Evolutionary conservation across 1,139 yeast species (phyloP).

Genomic region (Scheffersomyces titani): DNA sequence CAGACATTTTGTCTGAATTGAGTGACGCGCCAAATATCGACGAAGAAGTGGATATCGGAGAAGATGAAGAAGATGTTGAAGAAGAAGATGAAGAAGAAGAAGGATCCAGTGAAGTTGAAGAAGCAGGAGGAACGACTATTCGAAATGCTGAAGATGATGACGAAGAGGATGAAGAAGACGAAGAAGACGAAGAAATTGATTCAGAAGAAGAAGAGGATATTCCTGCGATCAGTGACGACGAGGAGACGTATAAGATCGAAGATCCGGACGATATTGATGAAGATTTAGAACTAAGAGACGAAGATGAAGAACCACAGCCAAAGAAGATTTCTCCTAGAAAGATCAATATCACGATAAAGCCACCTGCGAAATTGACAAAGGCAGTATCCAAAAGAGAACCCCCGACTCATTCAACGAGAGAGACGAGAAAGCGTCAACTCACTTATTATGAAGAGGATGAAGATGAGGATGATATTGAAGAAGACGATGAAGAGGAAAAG

Average conservation of each 20-base stretch:
- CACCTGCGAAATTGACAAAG: constrained; percentile 2
- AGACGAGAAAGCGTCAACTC: constrained; percentile 31
- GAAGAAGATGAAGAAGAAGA: constrained; percentile 18
- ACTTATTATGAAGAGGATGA: constrained; percentile 37
- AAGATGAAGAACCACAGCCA: constrained; percentile 17
- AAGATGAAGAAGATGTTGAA: constrained; percentile 18
- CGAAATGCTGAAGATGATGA: constrained; percentile 18
- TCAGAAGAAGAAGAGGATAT: constrained; percentile 8
- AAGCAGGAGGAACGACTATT: constrained; percentile 19
- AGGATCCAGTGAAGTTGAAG: constrained; percentile 11
- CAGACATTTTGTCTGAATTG: background rate
- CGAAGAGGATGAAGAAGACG: constrained; percentile 24
- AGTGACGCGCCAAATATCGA: constrained; percentile 4
- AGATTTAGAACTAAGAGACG: constrained; percentile 35
- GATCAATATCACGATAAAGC: constrained; percentile 11
- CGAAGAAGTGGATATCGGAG: constrained; percentile 11
- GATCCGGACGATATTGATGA: constrained; percentile 46
- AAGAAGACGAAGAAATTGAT: constrained; percentile 24
- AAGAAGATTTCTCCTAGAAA: constrained; percentile 6
- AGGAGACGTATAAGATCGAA: constrained; percentile 35
- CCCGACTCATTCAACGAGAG: constrained; percentile 16
- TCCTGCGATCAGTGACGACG: constrained; percentile 29
- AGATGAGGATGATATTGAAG: constrained; percentile 33
- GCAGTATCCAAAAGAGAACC: constrained; percentile 1
- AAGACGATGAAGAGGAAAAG: constrained; percentile 13